A percentile compares a stretch with the other conserved stretches of the same genome.
Evolutionary conservation across 2,329 filamentous ascomycete species (phyloP).

Genomic region (Dryadomyces sulphureus): DNA sequence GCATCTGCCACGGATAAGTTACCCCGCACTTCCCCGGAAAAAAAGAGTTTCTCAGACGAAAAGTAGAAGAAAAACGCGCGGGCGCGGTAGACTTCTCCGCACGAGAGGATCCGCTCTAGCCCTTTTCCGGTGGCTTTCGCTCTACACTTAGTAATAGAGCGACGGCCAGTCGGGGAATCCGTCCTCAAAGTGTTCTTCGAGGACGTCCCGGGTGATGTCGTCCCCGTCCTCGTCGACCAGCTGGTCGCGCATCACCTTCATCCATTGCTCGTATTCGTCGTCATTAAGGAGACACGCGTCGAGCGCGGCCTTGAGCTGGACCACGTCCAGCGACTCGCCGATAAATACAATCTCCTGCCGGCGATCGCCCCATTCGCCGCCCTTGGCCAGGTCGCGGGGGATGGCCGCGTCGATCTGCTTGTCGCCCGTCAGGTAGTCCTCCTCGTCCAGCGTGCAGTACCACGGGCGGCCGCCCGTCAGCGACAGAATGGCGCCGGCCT

Average conservation of each 20-base stretch:
- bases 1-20: too few species aligned
- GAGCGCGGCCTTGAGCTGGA: constrained; percentile 34
- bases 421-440: constrained; percentile 32
- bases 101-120: too few species aligned
- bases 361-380: constrained; percentile 52
- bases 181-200: constrained; percentile 9
- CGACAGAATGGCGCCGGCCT: constrained; percentile 50
- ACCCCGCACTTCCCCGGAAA: not conserved
- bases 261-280: constrained; percentile 33
- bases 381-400: constrained; percentile 32
- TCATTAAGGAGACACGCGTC: constrained; percentile 49
- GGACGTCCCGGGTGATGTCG: not conserved
- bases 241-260: constrained; percentile 8
- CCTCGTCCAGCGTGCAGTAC: constrained; percentile 44
- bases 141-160: too few species aligned
- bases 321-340: constrained; percentile 44
- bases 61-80: not conserved
- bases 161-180: constrained; percentile 11
- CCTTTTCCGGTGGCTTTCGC: too few species aligned
- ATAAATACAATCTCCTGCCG: constrained; percentile 63
- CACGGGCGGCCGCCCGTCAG: constrained; percentile 38
- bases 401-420: constrained; percentile 32
- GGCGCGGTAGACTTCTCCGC: too few species aligned
- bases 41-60: not conserved
- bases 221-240: not conserved